Conservation (phyloP, 345 rosid genomes). For the Eucalyptus regnans region DNA sequence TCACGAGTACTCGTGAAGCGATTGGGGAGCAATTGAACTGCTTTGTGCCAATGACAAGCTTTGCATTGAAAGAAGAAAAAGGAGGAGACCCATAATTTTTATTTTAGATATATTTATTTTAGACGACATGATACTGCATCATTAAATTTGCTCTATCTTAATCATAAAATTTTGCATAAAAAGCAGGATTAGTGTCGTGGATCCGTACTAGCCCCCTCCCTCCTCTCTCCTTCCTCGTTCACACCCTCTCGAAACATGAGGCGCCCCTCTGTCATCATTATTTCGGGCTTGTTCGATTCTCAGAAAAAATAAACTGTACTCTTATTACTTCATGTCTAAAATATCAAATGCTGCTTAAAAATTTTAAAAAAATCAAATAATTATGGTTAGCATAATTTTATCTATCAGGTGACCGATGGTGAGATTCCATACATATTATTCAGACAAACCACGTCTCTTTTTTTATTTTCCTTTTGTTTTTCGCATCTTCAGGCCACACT, state of each 20-base stretch:
- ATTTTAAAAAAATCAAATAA: not conserved
- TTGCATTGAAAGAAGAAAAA: not conserved
- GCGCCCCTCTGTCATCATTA: not conserved
- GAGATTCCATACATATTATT: not conserved
- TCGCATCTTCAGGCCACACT: not conserved
- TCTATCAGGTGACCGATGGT: not conserved
- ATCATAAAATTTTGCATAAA: not conserved
- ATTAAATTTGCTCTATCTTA: not conserved
- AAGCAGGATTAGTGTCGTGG: constrained; percentile 25
- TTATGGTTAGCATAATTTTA: not conserved
- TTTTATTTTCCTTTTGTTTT: not conserved
- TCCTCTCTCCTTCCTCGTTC: not conserved
- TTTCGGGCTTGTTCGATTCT: not conserved
- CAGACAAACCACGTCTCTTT: not conserved
- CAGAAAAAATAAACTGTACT: not conserved
- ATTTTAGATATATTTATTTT: not conserved
- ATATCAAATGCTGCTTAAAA: not conserved
- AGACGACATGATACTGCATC: not conserved
- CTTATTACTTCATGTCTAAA: not conserved
- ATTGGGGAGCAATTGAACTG: not conserved
- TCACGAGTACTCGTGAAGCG: not conserved
- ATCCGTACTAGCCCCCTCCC: constrained; percentile 14
- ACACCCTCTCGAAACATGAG: not conserved
- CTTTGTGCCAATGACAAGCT: not conserved
- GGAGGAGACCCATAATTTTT: not conserved